Base-by-base conservation (phyloP, 805 yeast genomes). In the Starmerella stellata region DNA sequence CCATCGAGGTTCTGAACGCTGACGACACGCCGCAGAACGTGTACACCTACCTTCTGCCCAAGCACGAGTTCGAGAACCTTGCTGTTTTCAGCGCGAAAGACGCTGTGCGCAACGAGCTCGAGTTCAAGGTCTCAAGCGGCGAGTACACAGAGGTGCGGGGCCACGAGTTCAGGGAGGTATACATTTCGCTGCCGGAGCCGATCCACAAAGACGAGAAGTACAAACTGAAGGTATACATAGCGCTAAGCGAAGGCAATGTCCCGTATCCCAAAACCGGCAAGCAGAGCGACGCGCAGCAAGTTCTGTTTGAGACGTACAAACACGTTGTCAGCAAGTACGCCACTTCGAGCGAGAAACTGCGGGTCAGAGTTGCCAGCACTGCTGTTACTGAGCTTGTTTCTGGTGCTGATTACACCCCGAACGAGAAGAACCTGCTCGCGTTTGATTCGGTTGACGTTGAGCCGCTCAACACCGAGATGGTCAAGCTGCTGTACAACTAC, bases 231-330 rank as follows among this genome's bases (percentile, higher is more conserved):
- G 70, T 30, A 13, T 21, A 16, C 20, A 25, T 38, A 4, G 28
- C 35, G 8, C 43, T 35, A 29, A 40, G 38, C 15, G 24, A 58
- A 65, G 43, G 68, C 71, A 2, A 60, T 68, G 40, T 63, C 37
- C 81, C 95, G 31, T 55, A 68, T 37, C 95, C 96, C 1, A 66
- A 64, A 37, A 59, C 64, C 43, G 70, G 78, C 31, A 63, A 59
- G 15, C 65, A 85, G 61, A 61, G 59, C 8, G 79, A 70, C 19
- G 59, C 59, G 25, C 95, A 85, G 62, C 58, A 63, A 23, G 53
- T 87, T 39, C 57, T 72, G 31, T 59, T 72, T 45, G 57, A 62
- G 34, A 67, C 76, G 27, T 59, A 68, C 49, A 72, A 72, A 53
- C 65, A 65, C 42, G 73, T 78, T 18, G 59, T 67, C 43, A 66